Evolutionary conservation across 2,329 filamentous ascomycete genomes (phyloP), one percentile per base, ranked within the genome.

Genomic region (Fusarium nanum): DNA sequence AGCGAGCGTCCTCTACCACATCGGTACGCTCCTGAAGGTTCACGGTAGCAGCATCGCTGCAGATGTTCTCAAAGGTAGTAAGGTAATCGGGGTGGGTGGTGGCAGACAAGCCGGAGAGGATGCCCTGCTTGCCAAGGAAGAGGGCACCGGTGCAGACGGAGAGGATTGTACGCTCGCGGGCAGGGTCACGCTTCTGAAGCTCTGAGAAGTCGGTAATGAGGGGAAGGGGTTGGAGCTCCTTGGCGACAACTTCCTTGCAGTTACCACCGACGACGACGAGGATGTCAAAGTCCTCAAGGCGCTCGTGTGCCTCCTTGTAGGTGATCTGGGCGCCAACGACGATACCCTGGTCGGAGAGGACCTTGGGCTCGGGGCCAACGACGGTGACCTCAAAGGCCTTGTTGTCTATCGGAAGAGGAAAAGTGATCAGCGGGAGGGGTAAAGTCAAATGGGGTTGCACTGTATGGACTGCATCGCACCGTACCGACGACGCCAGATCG

Each of bases 81-180:
- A 94, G 86, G 82, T 85, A 90, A 81, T 96, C 92, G 65, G 92
- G 90, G 80, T 96, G 93, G 62, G 92, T 95, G 68, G 93, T 97
- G 73, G 92, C 93, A 30, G 91, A 90, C 27, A 96, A 85, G 69
- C 93, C 93, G 71, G 90, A 88, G 66, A 97, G 88, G 77, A 96
- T 88, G 72, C 92, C 93, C 76, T 90, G 87, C 76, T 92, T 85
- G 67, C 91, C 93, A 53, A 95, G 88, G 82, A 95, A 88, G 77
- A 95, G 88, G 45, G 91, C 87, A 69, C 92, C 93, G 48, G 92
- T 93, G 84, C 92, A 94, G 79, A 97, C 85, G 72, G 92, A 92
- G 73, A 96, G 83, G 76, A 96, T 84, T 52, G 93, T 94, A 73
- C 93, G 92, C 85, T 97, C 93, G 75, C 91, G 91, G 76, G 85